Conservation (phyloP, 2,329 filamentous ascomycete genomes). For the Fusarium sororula region DNA sequence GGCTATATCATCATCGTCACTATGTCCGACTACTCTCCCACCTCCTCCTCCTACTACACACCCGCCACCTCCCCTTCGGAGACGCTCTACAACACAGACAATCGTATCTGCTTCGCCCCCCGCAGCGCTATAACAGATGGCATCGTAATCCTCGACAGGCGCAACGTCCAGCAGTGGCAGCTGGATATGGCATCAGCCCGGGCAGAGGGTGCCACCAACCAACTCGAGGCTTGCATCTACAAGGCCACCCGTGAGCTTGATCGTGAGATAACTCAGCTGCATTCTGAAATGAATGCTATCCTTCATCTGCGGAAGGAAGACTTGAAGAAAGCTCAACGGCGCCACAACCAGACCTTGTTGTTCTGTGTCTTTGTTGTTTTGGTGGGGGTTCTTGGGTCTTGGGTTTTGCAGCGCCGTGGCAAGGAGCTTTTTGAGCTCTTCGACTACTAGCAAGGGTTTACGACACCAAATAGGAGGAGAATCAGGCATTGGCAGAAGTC, state of each 20-base stretch:
- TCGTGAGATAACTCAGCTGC: fast-evolving
- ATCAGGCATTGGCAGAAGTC: too few relatives aligned
- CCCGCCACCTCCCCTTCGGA: neutral
- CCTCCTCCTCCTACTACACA: neutral
- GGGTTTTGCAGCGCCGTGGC: neutral
- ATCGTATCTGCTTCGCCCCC: neutral
- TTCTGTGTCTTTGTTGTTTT: neutral
- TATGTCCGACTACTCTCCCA: neutral
- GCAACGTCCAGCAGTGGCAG: neutral
- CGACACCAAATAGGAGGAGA: neutral
- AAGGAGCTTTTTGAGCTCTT: too few relatives aligned
- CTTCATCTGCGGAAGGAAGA: neutral
- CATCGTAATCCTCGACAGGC: neutral
- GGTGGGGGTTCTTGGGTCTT: neutral
- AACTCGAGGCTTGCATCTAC: neutral
- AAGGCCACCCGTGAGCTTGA: neutral
- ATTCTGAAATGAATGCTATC: fast-evolving
- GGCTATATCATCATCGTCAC: neutral
- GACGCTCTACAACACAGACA: neutral
- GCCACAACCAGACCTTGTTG: too few relatives aligned
- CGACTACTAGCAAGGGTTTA: too few relatives aligned
- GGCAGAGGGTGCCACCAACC: neutral
- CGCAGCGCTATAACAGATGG: neutral
- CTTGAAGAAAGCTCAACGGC: neutral
- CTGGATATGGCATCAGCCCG: neutral